Evolutionary conservation across 345 rosid species (phyloP), one percentile per base, ranked within the genome.

Genomic region (Populus ilicifolia): DNA sequence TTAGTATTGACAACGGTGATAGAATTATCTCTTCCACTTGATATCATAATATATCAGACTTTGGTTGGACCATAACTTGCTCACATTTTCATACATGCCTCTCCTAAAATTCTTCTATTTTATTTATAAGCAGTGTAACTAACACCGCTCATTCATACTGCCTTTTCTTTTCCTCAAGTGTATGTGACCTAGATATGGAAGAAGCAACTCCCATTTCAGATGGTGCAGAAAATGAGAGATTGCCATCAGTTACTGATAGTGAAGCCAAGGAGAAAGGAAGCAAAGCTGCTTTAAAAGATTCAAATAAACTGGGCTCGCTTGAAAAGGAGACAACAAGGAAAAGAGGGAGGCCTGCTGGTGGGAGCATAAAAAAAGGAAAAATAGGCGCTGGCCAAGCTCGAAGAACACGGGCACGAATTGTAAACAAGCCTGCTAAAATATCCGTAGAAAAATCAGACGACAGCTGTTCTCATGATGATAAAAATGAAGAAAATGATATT

Each of bases 401-500:
- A 36, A 86, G 89, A 79, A 77, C 81, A 75, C 89, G 81, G 77
- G 73, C 88, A 64, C 90, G 82, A 65, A 75, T 78, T 38, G 87
- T 85, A 62, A 89, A 85, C 78, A 88, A 81, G 80, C 84, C 90
- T 77, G 86, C 82, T 21, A 93, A 89, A 85, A 84, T 93, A 73
- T 79, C 72, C 2, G 88, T 82, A 69, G 75, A 86, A 38, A 86
- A 76, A 77, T 85, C 92, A 61, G 95, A 90, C 69, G 92, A 84
- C 75, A 81, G 85, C 63, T 72, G 74, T 61, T 80, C 84, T 64
- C 65, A 75, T 70, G 89, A 82, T 0, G 74, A 71, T 74, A 82
- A 74, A 82, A 30, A 35, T 13, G 84, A 78, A 73, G 48, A 44
- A 44, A 44, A 44, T 25, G 35, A 80, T 33, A 73, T 25, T 73